These are phyloP conservation scores for Ascochyta rabiei DNA, from an alignment of 2,329 filamentous ascomycete species.

Conservation along the genomic window DNA sequence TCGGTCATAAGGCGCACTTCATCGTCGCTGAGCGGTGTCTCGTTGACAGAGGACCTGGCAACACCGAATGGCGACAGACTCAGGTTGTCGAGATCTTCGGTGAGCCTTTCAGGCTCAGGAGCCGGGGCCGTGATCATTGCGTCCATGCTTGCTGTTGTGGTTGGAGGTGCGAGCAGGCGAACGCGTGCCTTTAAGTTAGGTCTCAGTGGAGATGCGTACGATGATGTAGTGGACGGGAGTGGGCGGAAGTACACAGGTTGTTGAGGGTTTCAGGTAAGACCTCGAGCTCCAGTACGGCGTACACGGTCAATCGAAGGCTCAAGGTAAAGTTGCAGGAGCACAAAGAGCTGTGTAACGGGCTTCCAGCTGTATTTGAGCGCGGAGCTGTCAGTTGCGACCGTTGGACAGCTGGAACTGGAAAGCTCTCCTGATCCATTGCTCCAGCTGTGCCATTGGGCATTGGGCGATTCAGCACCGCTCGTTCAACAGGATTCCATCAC, in stretches of 20 bases:
- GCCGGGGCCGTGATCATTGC: conserved; percentile 31
- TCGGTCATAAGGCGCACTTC: conserved; percentile 72
- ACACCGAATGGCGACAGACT: conserved; percentile 66
- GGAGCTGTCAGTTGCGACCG: conserved; percentile 10
- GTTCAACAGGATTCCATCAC: conserved; percentile 28
- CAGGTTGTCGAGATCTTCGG: conserved; percentile 37
- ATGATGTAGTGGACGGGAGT: conserved; percentile 15
- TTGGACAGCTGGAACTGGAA: conserved; percentile 6
- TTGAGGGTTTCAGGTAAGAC: conserved; percentile 1
- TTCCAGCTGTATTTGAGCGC: conserved; percentile 15
- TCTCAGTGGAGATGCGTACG: conserved; percentile 3
- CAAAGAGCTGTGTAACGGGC: conserved; percentile 6
- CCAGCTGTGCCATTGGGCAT: conserved; percentile 23
- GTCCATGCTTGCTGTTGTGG: conserved; percentile 26
- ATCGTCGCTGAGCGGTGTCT: conserved; percentile 66
- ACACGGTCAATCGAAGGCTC: conserved; percentile 1
- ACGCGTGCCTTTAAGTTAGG: conserved; percentile 9
- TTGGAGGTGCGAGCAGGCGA: neutral
- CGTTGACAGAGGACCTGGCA: conserved; percentile 67
- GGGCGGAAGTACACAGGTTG: conserved; percentile 9
- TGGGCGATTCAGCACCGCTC: conserved; percentile 5
- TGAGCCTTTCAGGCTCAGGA: conserved; percentile 31
- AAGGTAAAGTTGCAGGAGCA: neutral
- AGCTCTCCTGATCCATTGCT: conserved; percentile 23
- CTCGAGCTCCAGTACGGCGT: neutral